Base-by-base conservation (phyloP, 2,329 filamentous ascomycete genomes). In the Aurifilum marmelostoma region DNA sequence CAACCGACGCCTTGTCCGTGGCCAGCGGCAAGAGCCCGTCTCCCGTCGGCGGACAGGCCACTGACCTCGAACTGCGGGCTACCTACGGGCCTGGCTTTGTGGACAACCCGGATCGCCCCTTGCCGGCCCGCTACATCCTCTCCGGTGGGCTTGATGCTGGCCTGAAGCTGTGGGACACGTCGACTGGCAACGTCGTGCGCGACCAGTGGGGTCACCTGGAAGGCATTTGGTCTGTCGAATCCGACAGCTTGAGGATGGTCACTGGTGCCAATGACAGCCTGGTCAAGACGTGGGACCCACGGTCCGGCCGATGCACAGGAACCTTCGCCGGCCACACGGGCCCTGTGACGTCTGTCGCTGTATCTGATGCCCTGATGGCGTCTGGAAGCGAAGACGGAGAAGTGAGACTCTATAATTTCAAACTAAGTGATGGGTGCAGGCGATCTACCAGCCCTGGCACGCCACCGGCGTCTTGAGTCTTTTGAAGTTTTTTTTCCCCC, bases 161-260 rank as follows among this genome's bases (percentile, higher is more conserved):
- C 0, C 92, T 98, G 72, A 91, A 95, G 14, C 86, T 98, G 27
- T 99, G 96, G 95, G 93, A 97, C 77, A 92, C 94, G 1, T 87
- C 87, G 6, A 91, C 91, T 0, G 93, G 93, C 50, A 88, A 89
- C 72, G 97, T 93, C 75, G 85, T 97, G 43, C 92, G 93, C 71
- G 97, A 93, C 41, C 97, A 97, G 83, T 99, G 98, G 77, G 96
- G 96, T 0, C 96, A 99, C 76, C 88, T 99, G 29, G 96, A 99
- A 79, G 96, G 96, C 41, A 91, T 99, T 27, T 99, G 96, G 96
- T 92, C 92, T 7, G 85, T 99, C 2, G 93, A 92, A 0, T 95
- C 92, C 3, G 95, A 98, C 79, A 94, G 92, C 0, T 83, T 98
- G 27, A 89, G 96, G 14, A 89, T 97, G 21, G 93, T 98, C 18